A percentile compares a stretch with the other conserved stretches of the same genome.
Evolutionary conservation across 352 stramenopile genomes (phyloP).

Genomic region (Pythium coloratum): DNA sequence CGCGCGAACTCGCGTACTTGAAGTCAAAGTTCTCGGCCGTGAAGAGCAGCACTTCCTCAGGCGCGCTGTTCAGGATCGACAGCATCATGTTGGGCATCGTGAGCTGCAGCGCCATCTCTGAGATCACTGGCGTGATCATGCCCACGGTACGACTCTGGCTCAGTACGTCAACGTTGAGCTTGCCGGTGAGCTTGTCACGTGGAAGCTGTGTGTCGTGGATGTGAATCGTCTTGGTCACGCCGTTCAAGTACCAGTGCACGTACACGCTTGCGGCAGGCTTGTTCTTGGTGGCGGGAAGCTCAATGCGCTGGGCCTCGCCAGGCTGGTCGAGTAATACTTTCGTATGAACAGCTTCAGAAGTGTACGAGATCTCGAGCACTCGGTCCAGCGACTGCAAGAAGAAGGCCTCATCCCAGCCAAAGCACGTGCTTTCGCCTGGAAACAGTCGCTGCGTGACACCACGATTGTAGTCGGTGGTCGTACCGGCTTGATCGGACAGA

Average conservation of each 20-base stretch:
- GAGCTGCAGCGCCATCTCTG: conserved; percentile 56
- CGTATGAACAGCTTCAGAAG: conserved; percentile 38
- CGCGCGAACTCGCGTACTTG: conserved; percentile 58
- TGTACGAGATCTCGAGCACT: conserved; percentile 61
- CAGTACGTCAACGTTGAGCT: conserved; percentile 30
- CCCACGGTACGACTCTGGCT: not conserved
- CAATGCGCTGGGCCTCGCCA: conserved; percentile 59
- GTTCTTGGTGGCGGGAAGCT: conserved; percentile 46
- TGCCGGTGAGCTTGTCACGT: conserved; percentile 65
- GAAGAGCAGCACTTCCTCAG: conserved; percentile 75
- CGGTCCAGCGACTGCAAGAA: conserved; percentile 71
- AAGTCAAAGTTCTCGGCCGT: conserved; percentile 69
- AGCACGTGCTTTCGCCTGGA: conserved; percentile 71
- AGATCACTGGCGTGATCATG: conserved; percentile 36
- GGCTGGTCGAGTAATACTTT: conserved; percentile 77
- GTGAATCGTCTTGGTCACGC: conserved; percentile 81
- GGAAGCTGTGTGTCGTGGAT: conserved; percentile 64
- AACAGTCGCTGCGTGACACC: conserved; percentile 66
- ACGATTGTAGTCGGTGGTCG: conserved; percentile 44
- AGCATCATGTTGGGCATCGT: conserved; percentile 64
- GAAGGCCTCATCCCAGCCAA: conserved; percentile 87
- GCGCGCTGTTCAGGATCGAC: conserved; percentile 71
- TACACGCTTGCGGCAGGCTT: conserved; percentile 40
- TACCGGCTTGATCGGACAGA: conserved; percentile 44
- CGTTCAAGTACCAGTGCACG: conserved; percentile 82